A percentile compares a stretch with the other conserved stretches of the same genome.
Conservation (phyloP, 2,329 filamentous ascomycete genomes). For the Fusarium chaquense region DNA sequence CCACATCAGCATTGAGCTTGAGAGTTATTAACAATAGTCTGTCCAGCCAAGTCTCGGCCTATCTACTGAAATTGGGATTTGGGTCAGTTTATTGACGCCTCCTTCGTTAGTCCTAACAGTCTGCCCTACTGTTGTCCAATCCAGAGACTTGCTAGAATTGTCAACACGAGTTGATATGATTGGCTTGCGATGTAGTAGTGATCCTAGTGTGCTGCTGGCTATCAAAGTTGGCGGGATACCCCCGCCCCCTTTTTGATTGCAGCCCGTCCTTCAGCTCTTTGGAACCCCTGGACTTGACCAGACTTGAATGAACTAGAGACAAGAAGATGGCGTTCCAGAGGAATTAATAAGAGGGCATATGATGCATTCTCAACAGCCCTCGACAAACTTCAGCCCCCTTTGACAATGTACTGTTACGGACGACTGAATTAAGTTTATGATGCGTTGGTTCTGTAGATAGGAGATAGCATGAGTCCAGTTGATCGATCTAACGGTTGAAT, state of each 20-base stretch:
- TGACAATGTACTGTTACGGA: slow-evolving; percentile 1
- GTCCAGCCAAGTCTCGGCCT: not conserved
- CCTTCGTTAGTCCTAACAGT: slow-evolving; percentile 14
- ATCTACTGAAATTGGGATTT: not conserved
- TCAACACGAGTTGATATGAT: slow-evolving; percentile 14
- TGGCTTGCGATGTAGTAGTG: slow-evolving; percentile 4
- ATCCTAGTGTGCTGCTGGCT: not conserved
- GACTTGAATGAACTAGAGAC: not conserved
- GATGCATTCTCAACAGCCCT: not conserved
- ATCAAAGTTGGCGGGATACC: slow-evolving; percentile 7
- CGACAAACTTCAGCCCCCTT: not conserved
- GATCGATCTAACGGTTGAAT: slow-evolving; percentile 19
- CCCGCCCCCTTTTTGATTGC: slow-evolving; percentile 31
- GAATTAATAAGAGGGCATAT: not conserved
- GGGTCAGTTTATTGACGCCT: slow-evolving; percentile 10
- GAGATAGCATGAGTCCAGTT: not conserved
- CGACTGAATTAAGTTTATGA: slow-evolving; percentile 20
- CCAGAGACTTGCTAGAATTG: slow-evolving; percentile 25
- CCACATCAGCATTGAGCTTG: not conserved
- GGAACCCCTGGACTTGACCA: slow-evolving; percentile 16
- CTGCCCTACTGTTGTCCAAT: slow-evolving; percentile 16
- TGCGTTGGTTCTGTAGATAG: slow-evolving; percentile 4
- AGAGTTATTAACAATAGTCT: not conserved
- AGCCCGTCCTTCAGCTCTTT: slow-evolving; percentile 1
- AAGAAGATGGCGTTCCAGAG: slow-evolving; percentile 21